These are phyloP conservation scores for Fagus crenata DNA, from an alignment of 306 rosid species.

Conservation along the genomic window DNA sequence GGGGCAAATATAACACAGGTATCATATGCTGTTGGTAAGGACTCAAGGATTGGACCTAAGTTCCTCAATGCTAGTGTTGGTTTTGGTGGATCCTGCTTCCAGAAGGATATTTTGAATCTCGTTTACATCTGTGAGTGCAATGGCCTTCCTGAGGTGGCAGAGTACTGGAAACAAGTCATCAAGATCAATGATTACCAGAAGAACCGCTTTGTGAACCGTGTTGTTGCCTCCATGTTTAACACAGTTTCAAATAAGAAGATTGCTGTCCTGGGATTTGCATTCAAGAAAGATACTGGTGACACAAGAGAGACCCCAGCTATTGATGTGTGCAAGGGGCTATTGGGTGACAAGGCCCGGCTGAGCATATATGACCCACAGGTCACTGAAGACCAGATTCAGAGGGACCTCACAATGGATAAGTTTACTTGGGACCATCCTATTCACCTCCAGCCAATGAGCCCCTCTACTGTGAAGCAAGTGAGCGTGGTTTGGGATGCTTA, in stretches of 20 bases:
- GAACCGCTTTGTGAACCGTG: slow-evolving; percentile 87
- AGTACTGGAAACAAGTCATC: slow-evolving; percentile 98
- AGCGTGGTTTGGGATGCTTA: slow-evolving; percentile 81
- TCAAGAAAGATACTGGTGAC: slow-evolving; percentile 94
- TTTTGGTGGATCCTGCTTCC: slow-evolving; percentile 98
- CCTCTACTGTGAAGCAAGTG: slow-evolving; percentile 77
- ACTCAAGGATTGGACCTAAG: slow-evolving; percentile 88
- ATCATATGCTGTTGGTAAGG: slow-evolving; percentile 83
- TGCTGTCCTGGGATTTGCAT: slow-evolving; percentile 86
- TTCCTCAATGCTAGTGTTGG: slow-evolving; percentile 92
- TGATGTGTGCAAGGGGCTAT: slow-evolving; percentile 87
- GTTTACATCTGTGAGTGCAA: slow-evolving; percentile 93
- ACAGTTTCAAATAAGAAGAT: slow-evolving; percentile 79
- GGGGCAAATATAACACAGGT: slow-evolving; percentile 82
- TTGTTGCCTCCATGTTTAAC: slow-evolving; percentile 90
- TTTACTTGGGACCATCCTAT: slow-evolving; percentile 96
- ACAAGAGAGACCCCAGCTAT: slow-evolving; percentile 92
- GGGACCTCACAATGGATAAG: slow-evolving; percentile 78
- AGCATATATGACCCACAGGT: slow-evolving; percentile 89
- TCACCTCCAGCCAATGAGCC: slow-evolving; percentile 80
- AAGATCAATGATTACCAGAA: slow-evolving; percentile 94
- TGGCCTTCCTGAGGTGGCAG: slow-evolving; percentile 96
- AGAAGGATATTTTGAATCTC: slow-evolving; percentile 86
- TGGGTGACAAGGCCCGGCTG: slow-evolving; percentile 74
- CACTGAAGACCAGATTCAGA: slow-evolving; percentile 81